Percentiles rank a stretch among this genome's conserved stretches.
Evolutionary conservation across 257 asterid species (phyloP).

Genomic region (Solanum arcanum): DNA sequence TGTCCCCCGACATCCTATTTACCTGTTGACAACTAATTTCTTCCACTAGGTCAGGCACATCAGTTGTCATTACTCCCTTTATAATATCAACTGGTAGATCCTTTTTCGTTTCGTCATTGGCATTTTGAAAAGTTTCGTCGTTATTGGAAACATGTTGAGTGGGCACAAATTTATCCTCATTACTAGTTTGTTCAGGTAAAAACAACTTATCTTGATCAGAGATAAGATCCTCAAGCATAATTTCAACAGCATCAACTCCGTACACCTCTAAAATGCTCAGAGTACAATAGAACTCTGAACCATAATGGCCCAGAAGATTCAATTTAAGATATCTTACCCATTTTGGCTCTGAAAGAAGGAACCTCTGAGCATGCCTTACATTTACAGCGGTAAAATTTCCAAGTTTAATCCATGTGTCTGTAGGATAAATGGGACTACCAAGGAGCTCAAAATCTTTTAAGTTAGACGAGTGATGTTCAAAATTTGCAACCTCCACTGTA

Average conservation of each 20-base stretch:
- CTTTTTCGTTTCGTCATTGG: constrained; percentile 30
- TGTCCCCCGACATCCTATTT: constrained; percentile 94
- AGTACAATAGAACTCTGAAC: constrained; percentile 92
- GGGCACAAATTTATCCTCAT: constrained; percentile 25
- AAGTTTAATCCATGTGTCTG: constrained; percentile 73
- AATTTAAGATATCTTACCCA: constrained; percentile 83
- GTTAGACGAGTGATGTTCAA: constrained; percentile 91
- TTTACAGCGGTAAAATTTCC: constrained; percentile 77
- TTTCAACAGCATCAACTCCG: constrained; percentile 96
- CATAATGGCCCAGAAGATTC: constrained; percentile 64
- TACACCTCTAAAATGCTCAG: constrained; percentile 73
- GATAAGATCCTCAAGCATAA: constrained; percentile 87
- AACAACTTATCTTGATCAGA: constrained; percentile 49
- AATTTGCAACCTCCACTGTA: constrained; percentile 65
- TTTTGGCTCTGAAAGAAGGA: constrained; percentile 75
- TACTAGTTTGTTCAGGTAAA: constrained; percentile 26
- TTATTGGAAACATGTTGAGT: constrained; percentile 19
- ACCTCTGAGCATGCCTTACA: constrained; percentile 63
- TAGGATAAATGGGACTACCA: constrained; percentile 85
- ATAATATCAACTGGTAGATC: constrained; percentile 28
- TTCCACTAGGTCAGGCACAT: constrained; percentile 63
- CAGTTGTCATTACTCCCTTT: constrained; percentile 21
- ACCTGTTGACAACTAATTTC: constrained; percentile 63
- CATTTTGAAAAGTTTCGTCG: constrained; percentile 24
- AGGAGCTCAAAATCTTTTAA: constrained; percentile 68